Base-by-base conservation (phyloP, 768 basidiomycete genomes). In the Galerina marginata region DNA sequence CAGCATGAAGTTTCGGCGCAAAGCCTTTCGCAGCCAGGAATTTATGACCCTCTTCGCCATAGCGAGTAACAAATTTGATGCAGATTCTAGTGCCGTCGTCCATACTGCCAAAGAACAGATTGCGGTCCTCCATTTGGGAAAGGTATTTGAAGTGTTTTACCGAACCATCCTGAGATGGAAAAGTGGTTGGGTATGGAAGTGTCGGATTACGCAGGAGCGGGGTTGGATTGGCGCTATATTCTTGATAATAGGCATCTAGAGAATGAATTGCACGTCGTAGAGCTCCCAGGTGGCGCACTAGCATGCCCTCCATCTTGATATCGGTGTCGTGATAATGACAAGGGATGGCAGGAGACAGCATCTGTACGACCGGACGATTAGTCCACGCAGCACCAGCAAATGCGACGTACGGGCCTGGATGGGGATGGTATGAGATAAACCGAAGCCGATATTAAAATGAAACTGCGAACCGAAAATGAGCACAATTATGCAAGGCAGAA, bases 31-130 rank as follows among this genome's bases (percentile, higher is more conserved):
- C 54, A 25, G 66, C 69, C 58, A 58, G 63, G 20, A 48, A 45
- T 16, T 49, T n/a, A 47, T 77, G 76, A 25, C 59, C 72, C 20
- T 69, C 70, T 49, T 52, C 53, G 40, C 67, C 72, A 60, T 72
- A 75, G 43, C 42, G 58, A 59, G 39, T 52, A 57, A 64, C 61
- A 51, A 75, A 77, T 64, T 77, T 75, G 58, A 77, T 59, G 56
- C 67, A 69, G 38, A 77, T 67, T 9, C 25, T 12, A 44, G 49
- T 43, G 10, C 36, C 50, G 29, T 60, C 54, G 3, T 58, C 58
- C 29, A 59, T 51, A 26, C 29, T 44, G 15, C 67, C 67, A 48
- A 64, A 67, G 60, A 70, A 71, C 44, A 71, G 15, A 33, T 66
- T 69, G 25, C 62, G 58, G 10, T 51, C 42, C 7, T 42, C 2